phyloP scores from a whole-genome alignment of 345 rosid genomes.

The Geranium brycei region DNA sequence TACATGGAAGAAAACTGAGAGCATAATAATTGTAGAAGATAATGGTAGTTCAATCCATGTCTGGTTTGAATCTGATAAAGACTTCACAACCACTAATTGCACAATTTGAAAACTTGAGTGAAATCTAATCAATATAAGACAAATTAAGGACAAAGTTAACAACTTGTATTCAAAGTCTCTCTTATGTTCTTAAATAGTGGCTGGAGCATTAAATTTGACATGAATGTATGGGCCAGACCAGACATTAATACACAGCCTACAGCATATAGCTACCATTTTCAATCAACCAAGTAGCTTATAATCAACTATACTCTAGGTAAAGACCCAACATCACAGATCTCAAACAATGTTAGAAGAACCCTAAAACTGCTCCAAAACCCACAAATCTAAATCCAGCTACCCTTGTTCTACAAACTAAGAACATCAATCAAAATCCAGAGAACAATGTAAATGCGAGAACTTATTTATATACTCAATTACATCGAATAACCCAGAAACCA shows the following conservation, averaged over 20 bases:
- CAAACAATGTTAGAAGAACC: too few relatives aligned
- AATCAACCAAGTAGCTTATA: neutral
- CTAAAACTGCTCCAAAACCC: neutral
- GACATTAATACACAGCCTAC: neutral
- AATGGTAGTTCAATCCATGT: neutral
- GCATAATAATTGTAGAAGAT: neutral
- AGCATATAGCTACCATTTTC: neutral
- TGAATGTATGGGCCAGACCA: too few relatives aligned
- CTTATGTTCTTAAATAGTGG: too few relatives aligned
- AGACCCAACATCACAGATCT: neutral
- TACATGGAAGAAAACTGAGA: neutral
- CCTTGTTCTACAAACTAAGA: neutral
- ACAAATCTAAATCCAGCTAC: neutral
- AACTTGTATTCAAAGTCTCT: too few relatives aligned
- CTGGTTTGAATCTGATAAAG: neutral
- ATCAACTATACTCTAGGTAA: neutral
- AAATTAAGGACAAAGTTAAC: too few relatives aligned
- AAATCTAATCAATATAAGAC: too few relatives aligned
- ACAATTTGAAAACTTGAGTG: too few relatives aligned
- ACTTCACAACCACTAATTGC: neutral
- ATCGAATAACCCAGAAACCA: neutral
- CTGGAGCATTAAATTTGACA: too few relatives aligned
- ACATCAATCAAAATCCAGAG: neutral
- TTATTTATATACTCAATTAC: too few relatives aligned
- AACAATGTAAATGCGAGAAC: too few relatives aligned